Evolutionary conservation across 805 yeast species (phyloP).

Genomic region (Trichomonascus vanleenenianus): DNA sequence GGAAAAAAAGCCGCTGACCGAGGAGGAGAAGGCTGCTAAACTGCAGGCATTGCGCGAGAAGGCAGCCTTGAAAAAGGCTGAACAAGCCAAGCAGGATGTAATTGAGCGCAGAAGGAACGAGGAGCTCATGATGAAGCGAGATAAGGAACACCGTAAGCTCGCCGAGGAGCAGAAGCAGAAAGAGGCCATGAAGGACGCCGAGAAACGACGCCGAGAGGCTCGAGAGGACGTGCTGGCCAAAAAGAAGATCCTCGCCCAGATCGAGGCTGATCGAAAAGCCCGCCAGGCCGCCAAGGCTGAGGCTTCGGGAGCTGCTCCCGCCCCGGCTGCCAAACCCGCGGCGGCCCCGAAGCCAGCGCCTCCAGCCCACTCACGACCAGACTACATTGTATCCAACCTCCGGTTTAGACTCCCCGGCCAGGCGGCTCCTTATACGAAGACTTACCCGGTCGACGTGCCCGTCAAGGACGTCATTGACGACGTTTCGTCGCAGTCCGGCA

Average conservation of each 20-base stretch:
- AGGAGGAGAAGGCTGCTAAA: conserved; percentile 25
- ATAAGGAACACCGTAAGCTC: conserved; percentile 21
- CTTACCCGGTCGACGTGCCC: conserved; percentile 22
- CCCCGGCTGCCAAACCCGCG: conserved; percentile 9
- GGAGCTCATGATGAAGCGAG: conserved; percentile 23
- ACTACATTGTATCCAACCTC: conserved; percentile 19
- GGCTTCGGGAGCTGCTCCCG: conserved; percentile 9
- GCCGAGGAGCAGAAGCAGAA: conserved; percentile 26
- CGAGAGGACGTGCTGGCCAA: conserved; percentile 26
- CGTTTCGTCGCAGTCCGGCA: conserved; percentile 18
- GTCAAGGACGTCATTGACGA: conserved; percentile 24
- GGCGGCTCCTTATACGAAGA: conserved; percentile 20
- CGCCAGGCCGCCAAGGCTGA: conserved; percentile 16
- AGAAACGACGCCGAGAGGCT: conserved; percentile 23
- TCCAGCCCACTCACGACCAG: conserved; percentile 11
- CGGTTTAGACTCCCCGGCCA: conserved; percentile 19
- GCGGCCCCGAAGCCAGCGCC: conserved; percentile 3
- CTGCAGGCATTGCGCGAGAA: conserved; percentile 24
- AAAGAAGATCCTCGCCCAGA: conserved; percentile 25
- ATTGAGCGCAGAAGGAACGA: conserved; percentile 25
- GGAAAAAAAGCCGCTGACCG: conserved; percentile 15
- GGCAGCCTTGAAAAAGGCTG: conserved; percentile 26
- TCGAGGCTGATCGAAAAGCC: conserved; percentile 30
- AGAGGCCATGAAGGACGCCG: conserved; percentile 27
- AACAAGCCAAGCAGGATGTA: conserved; percentile 24